Evolutionary conservation across 805 yeast genomes (phyloP), one percentile per base, ranked within the genome.

Genomic region (Candida krabiensis): DNA sequence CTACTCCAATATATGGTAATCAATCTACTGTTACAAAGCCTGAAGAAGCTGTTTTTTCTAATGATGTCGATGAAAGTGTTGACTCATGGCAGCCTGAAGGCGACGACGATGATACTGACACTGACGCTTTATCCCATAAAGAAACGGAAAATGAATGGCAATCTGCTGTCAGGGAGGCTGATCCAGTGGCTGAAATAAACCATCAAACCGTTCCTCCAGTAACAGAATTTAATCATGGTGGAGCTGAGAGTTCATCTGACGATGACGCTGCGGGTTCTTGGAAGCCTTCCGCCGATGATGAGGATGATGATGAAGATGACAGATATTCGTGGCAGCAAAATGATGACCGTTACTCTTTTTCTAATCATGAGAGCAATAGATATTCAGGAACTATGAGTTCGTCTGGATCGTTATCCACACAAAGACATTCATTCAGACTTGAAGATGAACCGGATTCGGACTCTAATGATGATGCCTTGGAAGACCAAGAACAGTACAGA

Each of bases 401-500:
- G 6, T 39, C 53, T 2, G 58, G 57, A 2, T 49, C 56, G 1
- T 39, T 51, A 11, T 55, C 56, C 2, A 52, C 58, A 2, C 56
- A 52, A 9, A 28, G 19, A 5, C 18, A 21, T 13, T 41, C 53
- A 12, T 4, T 30, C 15, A 26, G 19, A 30, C 30, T 25, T 13
- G 33, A 22, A 17, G 30, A 26, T 13, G 47, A 39, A 14, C 30
- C 27, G 11, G 30, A 33, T 15, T 39, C 35, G 9, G 53, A 49
- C 2, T 28, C 31, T 4, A 15, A 9, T n/a, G 38, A 18, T n/a
- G 44, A 29, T 19, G n/a, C n/a, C n/a, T 30, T 28, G n/a, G 40
- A 50, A 36, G 19, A 52, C 11, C 24, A 21, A 11, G 24, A 21
- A 8, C 24, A 45, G 19, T 42, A 39, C 37, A 43, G 61, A 39